Base-by-base conservation (phyloP, 2,329 filamentous ascomycete species). In the Cryphonectria nitschkei region DNA sequence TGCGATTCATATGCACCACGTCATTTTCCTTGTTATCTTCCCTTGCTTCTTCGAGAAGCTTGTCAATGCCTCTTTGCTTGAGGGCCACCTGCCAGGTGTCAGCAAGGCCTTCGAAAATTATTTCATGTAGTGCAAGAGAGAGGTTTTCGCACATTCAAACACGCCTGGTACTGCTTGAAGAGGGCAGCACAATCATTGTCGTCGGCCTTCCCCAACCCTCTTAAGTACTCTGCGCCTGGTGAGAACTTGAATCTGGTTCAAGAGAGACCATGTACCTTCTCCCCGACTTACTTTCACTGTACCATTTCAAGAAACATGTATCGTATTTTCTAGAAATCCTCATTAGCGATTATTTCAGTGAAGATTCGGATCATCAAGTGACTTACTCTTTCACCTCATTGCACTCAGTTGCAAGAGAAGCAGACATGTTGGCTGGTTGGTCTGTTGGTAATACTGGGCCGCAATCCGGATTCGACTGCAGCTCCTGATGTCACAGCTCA, bases 301-400 rank as follows among this genome's bases (percentile, higher is more conserved):
- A 99, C 96, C 96, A 99, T 83, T 97, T 98, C 74, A 99, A 84
- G 80, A 99, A 99, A 83, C 96, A 99, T 67, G 92, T 95, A 81
- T 99, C 96, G 80, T 99, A 99, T 76, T 73, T 71, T 41, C 71
- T 73, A 14, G 91, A 93, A 80, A 95, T 98, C 73, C 2, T 19
- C 58, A 58, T 68, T 32, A 68, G 60, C 4, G 11, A 26, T 32
- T 50, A 14, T 5, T n/a, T 69, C 37, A 26, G 7, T 19, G 3
- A 16, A 26, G 3, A 3, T n/a, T 5, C 13, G 1, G 22, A 29
- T 9, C 14, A 8, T 11, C 7, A 6, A 3, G 7, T 5, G 8
- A 80, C 90, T 77, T 83, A 98, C 95, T 98, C 95, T 84, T 98
- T 98, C 75, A 95, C 89, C 78, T 97, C 92, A 76, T 98, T 98